Base-by-base conservation (phyloP, 202 grass and related monocot species). In the Saccharum hybrid region DNA sequence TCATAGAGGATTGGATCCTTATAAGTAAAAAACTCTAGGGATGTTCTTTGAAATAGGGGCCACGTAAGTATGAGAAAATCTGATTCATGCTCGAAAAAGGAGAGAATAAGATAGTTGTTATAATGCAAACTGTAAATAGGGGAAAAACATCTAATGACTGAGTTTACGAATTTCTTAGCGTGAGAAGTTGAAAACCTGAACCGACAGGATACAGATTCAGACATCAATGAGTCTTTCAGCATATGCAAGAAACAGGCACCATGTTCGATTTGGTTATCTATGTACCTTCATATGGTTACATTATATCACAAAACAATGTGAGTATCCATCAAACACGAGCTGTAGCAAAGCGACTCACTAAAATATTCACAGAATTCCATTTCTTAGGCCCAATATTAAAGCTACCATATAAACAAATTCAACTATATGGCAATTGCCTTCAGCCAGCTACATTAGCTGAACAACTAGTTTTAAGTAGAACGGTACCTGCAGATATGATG, bases 401-500 rank as follows among this genome's bases (percentile, higher is more conserved):
- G 28, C 6, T 39, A 62, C n/a, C 28, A 70, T 11, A 36, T 41
- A 51, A 11, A 38, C n/a, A 68, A 81, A 9, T 60, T 48, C 13
- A 45, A 72, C 26, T 77, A 63, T 52, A 66, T 63, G 18, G 19
- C 23, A 81, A 15, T 72, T 59, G 13, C 39, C 51, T 65, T 46
- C 7, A 40, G 21, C 19, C 36, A 51, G 34, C 63, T 68, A 46
- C 13, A 84, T 60, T 65, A 82, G 63, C 22, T 39, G 36, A 6
- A 8, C 41, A 68, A 69, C 16, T 63, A 63, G 12, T 42, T 82
- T 37, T 75, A 13, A 71, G 30, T 19, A 72, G 40, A 65, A 73
- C 9, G 12, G 31, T 94, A 98, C 96, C 96, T 88, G 96, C 87
- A 7, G 96, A 92, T 91, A 98, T 93, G 66, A 98, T 98, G 64